Evolutionary conservation across 306 rosid species (phyloP).

Genomic region (Castanopsis chinensis): DNA sequence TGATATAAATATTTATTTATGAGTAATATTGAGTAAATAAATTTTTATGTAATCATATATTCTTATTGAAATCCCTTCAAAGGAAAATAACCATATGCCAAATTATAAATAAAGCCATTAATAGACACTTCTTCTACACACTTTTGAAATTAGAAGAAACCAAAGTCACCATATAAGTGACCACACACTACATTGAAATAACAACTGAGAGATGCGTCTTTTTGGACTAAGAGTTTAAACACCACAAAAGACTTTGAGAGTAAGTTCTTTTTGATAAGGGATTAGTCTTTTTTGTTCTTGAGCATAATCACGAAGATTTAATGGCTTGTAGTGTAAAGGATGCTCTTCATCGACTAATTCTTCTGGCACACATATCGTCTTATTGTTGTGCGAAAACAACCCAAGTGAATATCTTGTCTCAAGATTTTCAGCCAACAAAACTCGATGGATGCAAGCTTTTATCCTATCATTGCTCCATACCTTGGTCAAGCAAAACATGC

Average conservation of each 20-base stretch:
- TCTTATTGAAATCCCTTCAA: too few relatives aligned
- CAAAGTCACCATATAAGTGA: too few relatives aligned
- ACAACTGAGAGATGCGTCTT: too few relatives aligned
- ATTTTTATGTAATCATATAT: too few relatives aligned
- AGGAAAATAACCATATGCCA: too few relatives aligned
- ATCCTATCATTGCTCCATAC: neutral
- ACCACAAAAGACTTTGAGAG: slow-evolving; percentile 3
- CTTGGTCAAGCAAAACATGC: neutral
- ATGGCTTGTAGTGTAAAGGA: slow-evolving; percentile 2
- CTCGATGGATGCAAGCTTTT: slow-evolving; percentile 11
- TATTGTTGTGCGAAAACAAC: slow-evolving; percentile 1
- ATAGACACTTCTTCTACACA: too few relatives aligned
- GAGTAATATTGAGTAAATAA: too few relatives aligned
- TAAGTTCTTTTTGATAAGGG: neutral
- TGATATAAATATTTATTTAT: too few relatives aligned
- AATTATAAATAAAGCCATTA: too few relatives aligned
- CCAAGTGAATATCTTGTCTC: neutral
- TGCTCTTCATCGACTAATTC: slow-evolving; percentile 10
- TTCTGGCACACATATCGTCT: neutral
- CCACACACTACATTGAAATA: too few relatives aligned
- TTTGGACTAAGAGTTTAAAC: neutral
- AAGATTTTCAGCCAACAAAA: neutral
- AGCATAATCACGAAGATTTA: neutral
- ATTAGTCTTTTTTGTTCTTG: neutral
- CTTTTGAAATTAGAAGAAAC: too few relatives aligned